These are phyloP conservation scores for Hyaloperonospora brassicae DNA, from an alignment of 352 stramenopile species.

Conservation along the genomic window DNA sequence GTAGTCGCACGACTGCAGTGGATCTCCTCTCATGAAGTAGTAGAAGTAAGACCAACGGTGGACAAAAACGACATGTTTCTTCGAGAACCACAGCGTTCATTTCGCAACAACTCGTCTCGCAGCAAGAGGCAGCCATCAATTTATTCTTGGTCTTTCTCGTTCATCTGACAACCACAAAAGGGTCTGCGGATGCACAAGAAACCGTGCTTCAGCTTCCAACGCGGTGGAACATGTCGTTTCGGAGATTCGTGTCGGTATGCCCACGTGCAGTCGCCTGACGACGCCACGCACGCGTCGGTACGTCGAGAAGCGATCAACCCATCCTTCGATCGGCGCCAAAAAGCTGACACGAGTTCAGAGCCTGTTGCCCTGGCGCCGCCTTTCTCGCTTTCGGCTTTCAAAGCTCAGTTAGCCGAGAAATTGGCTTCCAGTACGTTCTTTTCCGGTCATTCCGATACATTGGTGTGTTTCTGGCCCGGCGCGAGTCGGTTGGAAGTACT, in stretches of 20 bases:
- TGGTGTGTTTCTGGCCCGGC: conserved; percentile 24
- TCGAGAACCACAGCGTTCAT: no score
- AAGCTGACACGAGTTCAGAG: neutral
- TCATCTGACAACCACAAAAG: no score
- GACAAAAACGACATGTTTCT: no score
- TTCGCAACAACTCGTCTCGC: no score
- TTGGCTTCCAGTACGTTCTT: conserved; percentile 12
- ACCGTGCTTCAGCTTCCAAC: conserved; percentile 23
- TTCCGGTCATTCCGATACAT: conserved; percentile 22
- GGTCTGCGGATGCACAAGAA: conserved; percentile 6
- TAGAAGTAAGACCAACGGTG: no score
- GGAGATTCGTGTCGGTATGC: conserved; percentile 18
- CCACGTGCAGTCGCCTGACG: neutral
- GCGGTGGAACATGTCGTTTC: conserved; percentile 18
- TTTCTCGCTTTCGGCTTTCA: conserved; percentile 19
- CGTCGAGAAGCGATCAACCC: neutral
- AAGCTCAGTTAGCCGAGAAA: conserved; percentile 18
- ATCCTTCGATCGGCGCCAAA: neutral
- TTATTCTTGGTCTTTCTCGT: no score
- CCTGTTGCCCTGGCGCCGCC: neutral
- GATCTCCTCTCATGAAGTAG: no score
- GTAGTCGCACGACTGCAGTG: no score
- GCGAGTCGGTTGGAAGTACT: conserved; percentile 16
- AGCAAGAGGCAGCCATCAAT: no score
- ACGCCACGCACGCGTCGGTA: neutral